Evolutionary conservation across 768 basidiomycete genomes (phyloP).

Genomic region (Amanita brunnescens): DNA sequence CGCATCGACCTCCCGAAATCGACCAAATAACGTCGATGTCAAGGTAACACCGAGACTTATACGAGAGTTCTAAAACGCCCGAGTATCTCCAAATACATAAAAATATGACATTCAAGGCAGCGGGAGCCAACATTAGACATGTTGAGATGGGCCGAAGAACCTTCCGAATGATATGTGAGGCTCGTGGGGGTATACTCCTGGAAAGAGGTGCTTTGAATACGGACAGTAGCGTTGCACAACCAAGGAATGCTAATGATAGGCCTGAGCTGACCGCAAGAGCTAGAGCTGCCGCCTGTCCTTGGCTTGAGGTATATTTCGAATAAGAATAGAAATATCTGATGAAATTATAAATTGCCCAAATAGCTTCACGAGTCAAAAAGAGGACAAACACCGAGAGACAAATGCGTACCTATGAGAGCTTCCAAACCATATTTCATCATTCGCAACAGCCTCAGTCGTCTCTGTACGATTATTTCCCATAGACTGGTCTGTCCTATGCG

Average conservation of each 20-base stretch:
- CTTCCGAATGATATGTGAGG: slow-evolving; percentile 21
- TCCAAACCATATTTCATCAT: slow-evolving; percentile 17
- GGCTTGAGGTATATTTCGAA: slow-evolving; percentile 27
- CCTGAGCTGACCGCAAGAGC: slow-evolving; percentile 40
- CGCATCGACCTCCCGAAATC: slow-evolving; percentile 18
- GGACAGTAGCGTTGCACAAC: slow-evolving; percentile 29
- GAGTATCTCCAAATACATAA: slow-evolving; percentile 44
- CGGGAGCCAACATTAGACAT: slow-evolving; percentile 39
- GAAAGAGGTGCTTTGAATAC: slow-evolving; percentile 28
- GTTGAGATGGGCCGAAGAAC: slow-evolving; percentile 35
- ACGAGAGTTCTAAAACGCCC: slow-evolving; percentile 25
- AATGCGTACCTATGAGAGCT: slow-evolving; percentile 22
- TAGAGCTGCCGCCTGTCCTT: slow-evolving; percentile 36
- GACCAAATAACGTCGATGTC: slow-evolving; percentile 67
- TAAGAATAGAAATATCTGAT: slow-evolving; percentile 61
- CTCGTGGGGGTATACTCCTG: slow-evolving; percentile 21
- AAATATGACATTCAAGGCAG: slow-evolving; percentile 47
- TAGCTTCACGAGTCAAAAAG: slow-evolving; percentile 24
- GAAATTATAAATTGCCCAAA: slow-evolving; percentile 55
- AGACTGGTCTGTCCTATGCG: slow-evolving; percentile 16
- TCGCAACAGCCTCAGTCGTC: slow-evolving; percentile 18
- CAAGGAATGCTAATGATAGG: slow-evolving; percentile 30
- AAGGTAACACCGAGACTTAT: slow-evolving; percentile 43
- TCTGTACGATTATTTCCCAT: slow-evolving; percentile 14
- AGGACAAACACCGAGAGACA: background rate